A percentile compares a stretch with the other conserved stretches of the same genome.
Evolutionary conservation across 2,329 filamentous ascomycete species (phyloP).

Genomic region (Sporothrix inflata): DNA sequence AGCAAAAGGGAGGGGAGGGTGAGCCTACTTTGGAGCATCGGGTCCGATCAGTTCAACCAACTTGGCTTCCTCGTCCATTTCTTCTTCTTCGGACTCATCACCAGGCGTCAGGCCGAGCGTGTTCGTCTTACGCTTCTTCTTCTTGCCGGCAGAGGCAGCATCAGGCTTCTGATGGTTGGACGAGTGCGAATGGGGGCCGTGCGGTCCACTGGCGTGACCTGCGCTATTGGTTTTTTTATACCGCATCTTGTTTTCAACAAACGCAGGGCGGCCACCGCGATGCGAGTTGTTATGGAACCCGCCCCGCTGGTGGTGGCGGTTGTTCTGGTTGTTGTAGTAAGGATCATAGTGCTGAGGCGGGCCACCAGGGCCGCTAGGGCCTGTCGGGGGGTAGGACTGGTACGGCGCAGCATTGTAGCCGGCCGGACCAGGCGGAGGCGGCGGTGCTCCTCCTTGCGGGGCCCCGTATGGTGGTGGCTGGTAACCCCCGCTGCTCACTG

Average conservation of each 20-base stretch:
- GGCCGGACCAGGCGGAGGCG: constrained; percentile 35
- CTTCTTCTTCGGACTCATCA: constrained; percentile 67
- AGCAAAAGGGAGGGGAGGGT: neutral
- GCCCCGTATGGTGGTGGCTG: constrained; percentile 43
- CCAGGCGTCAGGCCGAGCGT: constrained; percentile 72
- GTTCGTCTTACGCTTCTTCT: constrained; percentile 73
- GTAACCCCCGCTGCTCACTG: constrained; percentile 46
- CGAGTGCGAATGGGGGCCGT: constrained; percentile 35
- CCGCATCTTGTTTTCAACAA: constrained; percentile 46
- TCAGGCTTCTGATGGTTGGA: constrained; percentile 55
- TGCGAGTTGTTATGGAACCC: constrained; percentile 42
- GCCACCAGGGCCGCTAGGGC: constrained; percentile 37
- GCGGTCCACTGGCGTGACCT: constrained; percentile 19
- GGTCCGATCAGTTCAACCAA: constrained; percentile 58
- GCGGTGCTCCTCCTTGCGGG: constrained; percentile 35
- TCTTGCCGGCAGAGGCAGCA: constrained; percentile 57
- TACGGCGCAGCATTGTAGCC: constrained; percentile 41
- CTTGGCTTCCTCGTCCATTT: constrained; percentile 70
- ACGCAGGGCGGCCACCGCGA: constrained; percentile 41
- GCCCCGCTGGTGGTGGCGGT: constrained; percentile 44
- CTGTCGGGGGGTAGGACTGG: constrained; percentile 46
- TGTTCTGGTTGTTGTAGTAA: constrained; percentile 41
- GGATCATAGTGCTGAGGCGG: constrained; percentile 39
- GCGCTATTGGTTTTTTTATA: constrained; percentile 36
- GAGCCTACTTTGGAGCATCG: constrained; percentile 58